These are phyloP conservation scores for Fusarium mexicanum DNA, from an alignment of 2,329 filamentous ascomycete species.

Conservation along the genomic window DNA sequence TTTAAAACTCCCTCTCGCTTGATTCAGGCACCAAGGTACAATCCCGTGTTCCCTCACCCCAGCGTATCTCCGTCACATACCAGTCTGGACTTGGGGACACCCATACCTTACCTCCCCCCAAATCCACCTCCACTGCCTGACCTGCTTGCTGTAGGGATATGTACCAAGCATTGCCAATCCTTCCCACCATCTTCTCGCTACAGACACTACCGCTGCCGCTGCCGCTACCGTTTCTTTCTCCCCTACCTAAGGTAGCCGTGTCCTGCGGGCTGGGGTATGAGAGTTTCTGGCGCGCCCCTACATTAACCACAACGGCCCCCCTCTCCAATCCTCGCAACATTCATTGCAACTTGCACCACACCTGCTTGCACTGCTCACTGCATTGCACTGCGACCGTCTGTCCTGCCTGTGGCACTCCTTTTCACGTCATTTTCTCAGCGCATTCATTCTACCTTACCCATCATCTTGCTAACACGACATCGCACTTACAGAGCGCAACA, in stretches of 20 bases:
- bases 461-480: conserved; percentile 22
- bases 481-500: conserved; percentile 7
- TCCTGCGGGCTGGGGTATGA: conserved; percentile 13
- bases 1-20: conserved; percentile 28
- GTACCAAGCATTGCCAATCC: conserved; percentile 12
- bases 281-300: conserved; percentile 32
- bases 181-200: conserved; percentile 29
- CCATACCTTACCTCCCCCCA: conserved; percentile 26
- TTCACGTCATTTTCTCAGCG: conserved; percentile 29
- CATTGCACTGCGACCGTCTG: conserved; percentile 26
- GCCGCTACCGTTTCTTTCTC: conserved; percentile 33
- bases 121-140: not conserved
- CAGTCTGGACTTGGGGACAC: conserved; percentile 25
- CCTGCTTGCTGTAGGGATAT: not conserved
- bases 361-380: conserved; percentile 16
- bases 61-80: conserved; percentile 32
- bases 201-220: conserved; percentile 33
- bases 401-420: conserved; percentile 33
- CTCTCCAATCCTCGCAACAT: conserved; percentile 29
- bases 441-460: conserved; percentile 12
- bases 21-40: conserved; percentile 32
- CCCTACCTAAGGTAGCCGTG: conserved; percentile 19
- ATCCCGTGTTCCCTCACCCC: conserved; percentile 22
- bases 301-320: conserved; percentile 38
- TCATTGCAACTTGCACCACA: conserved; percentile 42